Base-by-base conservation (phyloP, 345 rosid species). In the Toxicodendron radicans region DNA sequence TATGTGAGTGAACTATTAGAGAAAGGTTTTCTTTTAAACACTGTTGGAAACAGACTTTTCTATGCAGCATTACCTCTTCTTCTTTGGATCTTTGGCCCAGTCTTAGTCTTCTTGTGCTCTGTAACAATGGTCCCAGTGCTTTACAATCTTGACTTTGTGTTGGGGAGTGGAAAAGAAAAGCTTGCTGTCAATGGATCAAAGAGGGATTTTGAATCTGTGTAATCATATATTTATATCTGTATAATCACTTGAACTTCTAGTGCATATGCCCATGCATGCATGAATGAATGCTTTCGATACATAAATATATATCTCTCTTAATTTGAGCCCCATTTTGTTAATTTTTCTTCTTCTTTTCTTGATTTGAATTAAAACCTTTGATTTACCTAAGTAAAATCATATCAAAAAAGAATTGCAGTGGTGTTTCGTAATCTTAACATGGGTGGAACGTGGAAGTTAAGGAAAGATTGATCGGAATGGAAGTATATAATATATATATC, bases 1-100 rank as follows among this genome's bases (percentile, higher is more conserved):
- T 93, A 95, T 62, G 86, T 90, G 7, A 45, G 66, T 2, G 88
- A 89, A 67, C 75, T 95, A 27, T 78, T 95, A 0, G 98, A 95
- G 59, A 91, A 78, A 76, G 97, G 98, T 0, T 93, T 85, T 70
- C 33, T 88, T 45, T 62, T 95, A 49, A 91, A 91, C 85, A 87
- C 89, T 0, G 79, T 90, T 0, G 99, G 99, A 60, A 93, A 93
- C 81, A 58, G 99, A 69, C 73, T 95, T 14, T 95, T 95, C 82
- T 90, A 95, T 64, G 86, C 90, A 0, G 97, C 95, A 0, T 68
- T 90, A 66, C 93, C 99, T 0, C 83, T 95, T 9, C 69, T 95
- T 74, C 90, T 90, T 0, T 95, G 99, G 99, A 91, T 95, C 38
- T 93, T 93, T 10, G 98, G 97, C 6, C 98, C 99, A 0, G 85